These are phyloP conservation scores for Flaveria bidentis DNA, from an alignment of 129 eudicot genomes.

Conservation along the genomic window DNA sequence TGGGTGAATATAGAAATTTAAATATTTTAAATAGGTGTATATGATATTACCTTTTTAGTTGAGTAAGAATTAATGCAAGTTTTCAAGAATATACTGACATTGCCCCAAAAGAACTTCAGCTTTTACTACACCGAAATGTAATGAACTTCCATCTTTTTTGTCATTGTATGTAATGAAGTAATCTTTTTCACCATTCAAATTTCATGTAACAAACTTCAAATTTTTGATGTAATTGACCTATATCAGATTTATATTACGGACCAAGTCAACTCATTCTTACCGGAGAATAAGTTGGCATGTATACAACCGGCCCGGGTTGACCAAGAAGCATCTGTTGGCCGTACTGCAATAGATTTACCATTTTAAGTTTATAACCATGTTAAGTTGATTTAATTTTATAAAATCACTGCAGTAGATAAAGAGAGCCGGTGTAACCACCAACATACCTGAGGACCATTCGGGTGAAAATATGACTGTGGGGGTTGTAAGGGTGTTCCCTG, in stretches of 20 bases:
- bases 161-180: background rate
- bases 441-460: constrained; percentile 83
- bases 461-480: constrained; percentile 69
- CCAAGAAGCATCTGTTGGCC: constrained; percentile 89
- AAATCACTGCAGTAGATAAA: background rate
- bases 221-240: constrained; percentile 3
- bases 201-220: background rate
- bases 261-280: constrained; percentile 45
- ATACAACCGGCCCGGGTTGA: constrained; percentile 76
- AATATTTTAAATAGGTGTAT: background rate
- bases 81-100: background rate
- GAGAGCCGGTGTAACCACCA: background rate
- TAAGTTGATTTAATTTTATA: no score
- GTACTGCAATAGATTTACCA: constrained; percentile 47
- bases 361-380: background rate
- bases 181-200: background rate
- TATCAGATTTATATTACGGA: background rate
- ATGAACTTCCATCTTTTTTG: background rate
- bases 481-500: constrained; percentile 66
- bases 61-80: background rate
- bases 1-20: background rate
- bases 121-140: background rate
- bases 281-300: constrained; percentile 81
- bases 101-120: background rate
- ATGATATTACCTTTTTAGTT: background rate